These are phyloP conservation scores for Colletotrichum musicola DNA, from an alignment of 2,329 filamentous ascomycete species.

Conservation along the genomic window DNA sequence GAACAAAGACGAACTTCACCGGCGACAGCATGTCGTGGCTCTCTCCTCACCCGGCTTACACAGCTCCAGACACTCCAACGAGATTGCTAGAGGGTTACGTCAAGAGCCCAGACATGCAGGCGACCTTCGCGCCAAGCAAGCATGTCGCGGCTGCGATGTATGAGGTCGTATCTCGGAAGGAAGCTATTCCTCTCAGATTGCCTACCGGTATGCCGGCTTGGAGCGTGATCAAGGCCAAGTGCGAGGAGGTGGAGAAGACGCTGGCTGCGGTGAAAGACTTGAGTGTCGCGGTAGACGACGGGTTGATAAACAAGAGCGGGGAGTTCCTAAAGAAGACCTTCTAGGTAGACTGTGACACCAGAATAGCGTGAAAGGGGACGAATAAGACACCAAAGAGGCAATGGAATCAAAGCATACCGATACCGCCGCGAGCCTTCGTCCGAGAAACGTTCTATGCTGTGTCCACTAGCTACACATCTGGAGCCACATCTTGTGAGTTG, in stretches of 20 bases:
- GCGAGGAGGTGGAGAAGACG: constrained; percentile 7
- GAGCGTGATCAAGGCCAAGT: constrained; percentile 3
- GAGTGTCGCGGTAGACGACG: constrained; percentile 10
- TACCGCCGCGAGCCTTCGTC: no score
- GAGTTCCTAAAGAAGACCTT: constrained; percentile 8
- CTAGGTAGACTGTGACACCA: neutral
- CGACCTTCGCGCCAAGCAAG: constrained; percentile 7
- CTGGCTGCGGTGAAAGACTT: constrained; percentile 3
- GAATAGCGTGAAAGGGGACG: no score
- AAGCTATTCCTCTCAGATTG: constrained; percentile 3
- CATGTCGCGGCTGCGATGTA: constrained; percentile 11
- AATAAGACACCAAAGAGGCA: no score
- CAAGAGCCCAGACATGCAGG: constrained; percentile 18
- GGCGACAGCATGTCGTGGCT: constrained; percentile 39
- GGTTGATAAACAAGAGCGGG: constrained; percentile 8
- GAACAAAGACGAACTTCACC: constrained; percentile 51
- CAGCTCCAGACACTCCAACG: constrained; percentile 46
- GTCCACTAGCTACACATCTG: no score
- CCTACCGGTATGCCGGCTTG: constrained; percentile 16
- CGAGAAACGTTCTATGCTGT: no score
- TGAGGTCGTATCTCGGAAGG: constrained; percentile 6
- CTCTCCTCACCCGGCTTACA: constrained; percentile 54
- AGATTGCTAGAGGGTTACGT: constrained; percentile 35
- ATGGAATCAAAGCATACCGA: no score
- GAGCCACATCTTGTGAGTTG: no score